These are phyloP conservation scores for Orbilia blumenaviensis DNA, from an alignment of 2,329 filamentous ascomycete genomes.

Conservation along the genomic window DNA sequence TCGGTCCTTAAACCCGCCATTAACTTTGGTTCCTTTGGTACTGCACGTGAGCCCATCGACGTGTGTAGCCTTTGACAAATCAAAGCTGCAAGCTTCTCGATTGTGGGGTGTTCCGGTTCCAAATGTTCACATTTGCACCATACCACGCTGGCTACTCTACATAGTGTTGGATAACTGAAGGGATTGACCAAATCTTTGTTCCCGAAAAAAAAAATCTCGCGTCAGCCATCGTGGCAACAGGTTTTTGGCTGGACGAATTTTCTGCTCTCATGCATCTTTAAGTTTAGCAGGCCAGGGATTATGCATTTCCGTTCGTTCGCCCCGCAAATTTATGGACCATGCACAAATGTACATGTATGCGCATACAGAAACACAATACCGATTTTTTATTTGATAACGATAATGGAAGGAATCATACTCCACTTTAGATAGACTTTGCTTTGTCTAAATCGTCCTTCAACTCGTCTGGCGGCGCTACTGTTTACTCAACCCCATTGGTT, in stretches of 20 bases:
- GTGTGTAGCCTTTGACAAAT: conserved; percentile 8
- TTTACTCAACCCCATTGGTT: background rate
- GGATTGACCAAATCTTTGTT: background rate
- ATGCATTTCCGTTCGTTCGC: conserved; percentile 1
- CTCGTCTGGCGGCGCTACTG: background rate
- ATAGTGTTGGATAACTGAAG: background rate
- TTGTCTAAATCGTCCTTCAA: background rate
- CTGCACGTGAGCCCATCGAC: conserved; percentile 35
- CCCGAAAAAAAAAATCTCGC: background rate
- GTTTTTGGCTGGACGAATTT: conserved; percentile 16
- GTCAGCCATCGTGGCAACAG: conserved; percentile 28
- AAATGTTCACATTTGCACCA: conserved; percentile 15
- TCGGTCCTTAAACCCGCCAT: conserved; percentile 30
- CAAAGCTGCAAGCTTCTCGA: background rate
- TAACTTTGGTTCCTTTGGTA: background rate
- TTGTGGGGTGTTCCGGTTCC: conserved; percentile 9
- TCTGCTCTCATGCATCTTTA: background rate
- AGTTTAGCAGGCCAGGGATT: conserved; percentile 1
- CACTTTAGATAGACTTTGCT: conserved; percentile 5
- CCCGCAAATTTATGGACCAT: conserved; percentile 1
- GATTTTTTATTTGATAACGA: conserved; percentile 17
- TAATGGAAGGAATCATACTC: conserved; percentile 1
- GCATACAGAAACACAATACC: background rate
- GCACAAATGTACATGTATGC: background rate
- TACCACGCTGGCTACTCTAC: conserved; percentile 2